Conservation (phyloP, 305 asterid species). For the Solanum hybrid region DNA sequence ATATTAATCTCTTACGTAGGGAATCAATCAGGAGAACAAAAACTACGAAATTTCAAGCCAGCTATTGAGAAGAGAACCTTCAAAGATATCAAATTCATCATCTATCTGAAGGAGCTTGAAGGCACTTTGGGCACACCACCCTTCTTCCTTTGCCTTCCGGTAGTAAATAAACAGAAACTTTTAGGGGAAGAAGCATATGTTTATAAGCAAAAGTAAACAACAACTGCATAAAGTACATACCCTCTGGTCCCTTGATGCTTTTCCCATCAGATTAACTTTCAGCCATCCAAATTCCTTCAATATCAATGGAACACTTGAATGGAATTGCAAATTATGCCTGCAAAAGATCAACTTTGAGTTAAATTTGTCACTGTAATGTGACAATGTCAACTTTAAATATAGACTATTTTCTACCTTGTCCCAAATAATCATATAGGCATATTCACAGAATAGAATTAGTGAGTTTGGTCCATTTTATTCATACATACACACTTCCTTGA, state of each 20-base stretch:
- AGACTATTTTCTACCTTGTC: too few relatives aligned
- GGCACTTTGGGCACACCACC: slow-evolving; percentile 94
- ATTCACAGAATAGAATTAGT: too few relatives aligned
- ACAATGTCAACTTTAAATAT: not conserved
- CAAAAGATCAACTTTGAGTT: not conserved
- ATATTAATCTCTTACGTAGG: not conserved
- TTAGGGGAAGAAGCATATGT: not conserved
- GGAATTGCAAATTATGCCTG: not conserved
- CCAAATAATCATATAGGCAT: too few relatives aligned
- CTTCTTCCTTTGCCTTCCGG: slow-evolving; percentile 91
- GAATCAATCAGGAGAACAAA: not conserved
- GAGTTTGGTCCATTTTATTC: too few relatives aligned
- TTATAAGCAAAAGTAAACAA: not conserved
- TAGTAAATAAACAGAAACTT: slow-evolving; percentile 39
- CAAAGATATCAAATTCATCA: slow-evolving; percentile 78
- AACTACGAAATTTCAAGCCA: not conserved
- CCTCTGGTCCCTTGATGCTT: slow-evolving; percentile 95
- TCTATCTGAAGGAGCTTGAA: slow-evolving; percentile 94
- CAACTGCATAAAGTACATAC: slow-evolving; percentile 20
- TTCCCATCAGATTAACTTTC: slow-evolving; percentile 47
- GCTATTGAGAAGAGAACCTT: slow-evolving; percentile 30
- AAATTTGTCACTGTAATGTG: not conserved
- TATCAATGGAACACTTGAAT: not conserved
- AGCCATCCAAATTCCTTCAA: not conserved
- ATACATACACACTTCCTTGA: not conserved